Base-by-base conservation (phyloP, 2,329 filamentous ascomycete genomes). In the Zymoseptoria passerinii region DNA sequence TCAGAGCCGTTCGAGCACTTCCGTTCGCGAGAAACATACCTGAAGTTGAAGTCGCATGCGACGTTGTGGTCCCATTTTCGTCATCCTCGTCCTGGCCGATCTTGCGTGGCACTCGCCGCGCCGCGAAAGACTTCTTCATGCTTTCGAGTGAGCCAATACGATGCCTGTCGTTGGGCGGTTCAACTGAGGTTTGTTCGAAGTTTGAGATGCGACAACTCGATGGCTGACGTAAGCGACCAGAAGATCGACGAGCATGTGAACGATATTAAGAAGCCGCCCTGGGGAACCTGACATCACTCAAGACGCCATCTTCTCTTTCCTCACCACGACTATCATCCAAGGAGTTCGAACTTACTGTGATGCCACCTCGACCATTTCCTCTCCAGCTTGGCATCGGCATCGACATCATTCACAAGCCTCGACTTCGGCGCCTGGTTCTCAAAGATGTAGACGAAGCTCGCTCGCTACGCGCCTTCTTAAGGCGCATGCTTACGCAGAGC, bases 331-430 rank as follows among this genome's bases (percentile, higher is more conserved):
- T 10, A 40, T 16, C 13, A 16, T 16, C 10, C 35, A 13, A 6
- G 35, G 7, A 5, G n/a, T 16, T 52, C n/a, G 10, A 8, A 27
- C 19, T 23, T 9, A 1, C 50, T n/a, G 23, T 9, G 28, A 78
- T 79, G 77, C 71, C 76, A 57, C 71, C 69, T 8, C 72, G 75
- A 48, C 75, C 76, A 0, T 90, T 92, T 66, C 85, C 86, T 1
- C 77, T 84, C n/a, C 77, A 84, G 0, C 69, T 92, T 13, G 80
- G 80, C 53, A 76, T 95, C 55, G 91, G 91, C 58, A 92, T 83
- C 52, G 91, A 95, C 70, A 87, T 95, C 58, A 58, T 73, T 79
- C 0, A 84, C 90, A 57, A 83, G 95, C 59, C 75, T 77, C 35
- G 35, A 4, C 35, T 44, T 44, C 35, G 35, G 1, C 35, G 35